Percentiles rank a stretch among this genome's conserved stretches.
Conservation (phyloP, 495 filamentous ascomycete species). For the Aspergillus ellipticus region DNA sequence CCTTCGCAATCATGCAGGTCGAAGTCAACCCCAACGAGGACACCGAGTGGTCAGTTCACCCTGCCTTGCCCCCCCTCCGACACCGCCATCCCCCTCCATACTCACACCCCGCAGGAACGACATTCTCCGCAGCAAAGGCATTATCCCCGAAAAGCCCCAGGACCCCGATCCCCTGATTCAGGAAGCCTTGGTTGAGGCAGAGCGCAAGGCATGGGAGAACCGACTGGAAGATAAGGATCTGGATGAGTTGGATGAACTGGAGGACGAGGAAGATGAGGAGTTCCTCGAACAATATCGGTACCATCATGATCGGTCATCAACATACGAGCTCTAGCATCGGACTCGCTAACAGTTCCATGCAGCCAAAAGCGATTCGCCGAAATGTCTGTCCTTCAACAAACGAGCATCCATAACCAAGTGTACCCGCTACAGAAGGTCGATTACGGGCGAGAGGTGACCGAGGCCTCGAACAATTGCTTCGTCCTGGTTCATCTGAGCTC, state of each 20-base stretch:
- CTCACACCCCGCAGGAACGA: slow-evolving; percentile 70
- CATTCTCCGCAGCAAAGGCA: slow-evolving; percentile 90
- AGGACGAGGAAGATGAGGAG: slow-evolving; percentile 90
- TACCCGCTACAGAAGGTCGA: slow-evolving; percentile 93
- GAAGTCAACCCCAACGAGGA: slow-evolving; percentile 95
- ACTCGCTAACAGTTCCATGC: not conserved
- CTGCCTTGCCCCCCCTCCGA: not conserved
- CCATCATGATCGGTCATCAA: not conserved
- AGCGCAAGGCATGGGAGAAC: slow-evolving; percentile 79
- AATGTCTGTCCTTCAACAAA: slow-evolving; percentile 66
- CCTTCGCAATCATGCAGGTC: slow-evolving; percentile 66
- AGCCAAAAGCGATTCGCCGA: slow-evolving; percentile 80
- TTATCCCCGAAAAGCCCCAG: slow-evolving; percentile 94
- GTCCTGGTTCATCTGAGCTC: slow-evolving; percentile 88
- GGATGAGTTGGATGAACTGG: slow-evolving; percentile 87
- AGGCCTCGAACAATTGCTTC: slow-evolving; percentile 66
- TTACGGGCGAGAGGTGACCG: slow-evolving; percentile 88
- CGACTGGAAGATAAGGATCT: slow-evolving; percentile 88
- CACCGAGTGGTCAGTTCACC: slow-evolving; percentile 78
- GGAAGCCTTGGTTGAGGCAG: slow-evolving; percentile 84
- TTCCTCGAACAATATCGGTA: slow-evolving; percentile 84
- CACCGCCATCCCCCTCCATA: slow-evolving; percentile 1
- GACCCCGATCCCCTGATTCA: slow-evolving; percentile 92
- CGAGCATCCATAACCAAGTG: slow-evolving; percentile 79
- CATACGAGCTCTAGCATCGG: no score